Conservation (phyloP, 768 basidiomycete genomes). For the Leccinum subtestaceum region DNA sequence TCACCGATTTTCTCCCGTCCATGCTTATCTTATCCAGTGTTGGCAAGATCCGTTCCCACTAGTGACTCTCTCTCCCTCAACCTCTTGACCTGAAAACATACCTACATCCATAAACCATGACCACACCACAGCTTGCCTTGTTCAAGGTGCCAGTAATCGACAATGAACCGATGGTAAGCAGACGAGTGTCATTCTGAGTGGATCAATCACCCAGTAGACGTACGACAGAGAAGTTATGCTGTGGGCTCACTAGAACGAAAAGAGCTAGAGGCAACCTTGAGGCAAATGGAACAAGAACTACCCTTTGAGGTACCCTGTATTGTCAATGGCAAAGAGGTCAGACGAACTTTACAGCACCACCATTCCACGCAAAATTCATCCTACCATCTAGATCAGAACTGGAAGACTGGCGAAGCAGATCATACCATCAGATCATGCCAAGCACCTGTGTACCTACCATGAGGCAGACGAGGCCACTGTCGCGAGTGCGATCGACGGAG, state of each 20-base stretch:
- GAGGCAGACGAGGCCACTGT: constrained; percentile 81
- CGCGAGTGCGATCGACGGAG: constrained; percentile 77
- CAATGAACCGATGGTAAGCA: constrained; percentile 90
- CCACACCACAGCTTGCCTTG: constrained; percentile 71
- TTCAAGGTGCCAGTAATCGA: constrained; percentile 84
- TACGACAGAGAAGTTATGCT: constrained; percentile 65
- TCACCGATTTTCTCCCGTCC: not conserved
- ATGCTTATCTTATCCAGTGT: constrained; percentile 2
- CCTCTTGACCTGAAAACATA: not conserved
- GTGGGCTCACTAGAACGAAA: constrained; percentile 76
- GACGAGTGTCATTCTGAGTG: not conserved
- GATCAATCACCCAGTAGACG: not conserved
- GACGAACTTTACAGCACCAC: constrained; percentile 22
- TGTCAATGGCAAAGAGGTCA: constrained; percentile 82
- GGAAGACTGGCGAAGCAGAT: constrained; percentile 75
- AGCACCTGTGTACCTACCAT: constrained; percentile 80
- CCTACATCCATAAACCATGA: constrained; percentile 41
- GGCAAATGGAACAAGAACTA: constrained; percentile 75
- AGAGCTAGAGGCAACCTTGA: constrained; percentile 67
- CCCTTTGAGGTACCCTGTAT: constrained; percentile 94
- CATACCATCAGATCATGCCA: constrained; percentile 84
- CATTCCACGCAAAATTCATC: constrained; percentile 2
- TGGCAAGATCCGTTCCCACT: constrained; percentile 18
- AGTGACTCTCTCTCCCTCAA: not conserved
- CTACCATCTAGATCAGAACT: constrained; percentile 62